Conservation (phyloP, 2,329 filamentous ascomycete genomes). For the Verticillium alfalfae region DNA sequence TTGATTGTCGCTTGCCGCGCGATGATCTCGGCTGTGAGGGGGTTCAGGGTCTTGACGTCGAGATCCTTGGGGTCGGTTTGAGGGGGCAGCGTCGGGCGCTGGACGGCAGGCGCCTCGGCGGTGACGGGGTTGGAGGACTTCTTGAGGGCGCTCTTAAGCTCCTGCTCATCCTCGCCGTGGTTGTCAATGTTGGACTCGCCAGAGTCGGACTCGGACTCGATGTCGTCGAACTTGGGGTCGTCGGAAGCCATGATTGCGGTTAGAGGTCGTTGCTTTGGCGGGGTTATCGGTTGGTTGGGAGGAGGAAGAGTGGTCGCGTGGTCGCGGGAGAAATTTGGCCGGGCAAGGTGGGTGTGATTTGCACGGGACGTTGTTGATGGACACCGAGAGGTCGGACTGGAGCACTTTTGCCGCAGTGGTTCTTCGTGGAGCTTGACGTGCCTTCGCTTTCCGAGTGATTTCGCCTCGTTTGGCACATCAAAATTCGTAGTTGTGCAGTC, state of each 20-base stretch:
- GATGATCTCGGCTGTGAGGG: slow-evolving; percentile 93
- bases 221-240: slow-evolving; percentile 63
- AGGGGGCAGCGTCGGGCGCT: slow-evolving; percentile 59
- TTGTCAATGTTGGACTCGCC: slow-evolving; percentile 59
- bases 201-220: slow-evolving; percentile 66
- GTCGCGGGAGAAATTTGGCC: slow-evolving; percentile 2
- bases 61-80: slow-evolving; percentile 91
- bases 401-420: not conserved
- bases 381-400: not conserved
- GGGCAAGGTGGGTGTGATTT: slow-evolving; percentile 1
- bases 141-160: slow-evolving; percentile 82
- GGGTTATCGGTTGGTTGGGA: slow-evolving; percentile 15
- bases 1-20: slow-evolving; percentile 98
- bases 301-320: slow-evolving; percentile 5
- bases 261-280: slow-evolving; percentile 13
- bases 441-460: slow-evolving; percentile 16
- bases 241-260: slow-evolving; percentile 38
- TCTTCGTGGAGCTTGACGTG: slow-evolving; percentile 13
- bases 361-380: slow-evolving; percentile 8
- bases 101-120: slow-evolving; percentile 46
- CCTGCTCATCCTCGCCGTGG: slow-evolving; percentile 57
- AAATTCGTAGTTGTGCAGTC: slow-evolving; percentile 36
- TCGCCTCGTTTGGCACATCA: slow-evolving; percentile 25
- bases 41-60: slow-evolving; percentile 73
- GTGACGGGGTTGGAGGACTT: slow-evolving; percentile 45